Percentiles rank a stretch among this genome's conserved stretches.
Conservation (phyloP, 192 early-diverging fungal genomes). For the Backusella tarrabulga region DNA sequence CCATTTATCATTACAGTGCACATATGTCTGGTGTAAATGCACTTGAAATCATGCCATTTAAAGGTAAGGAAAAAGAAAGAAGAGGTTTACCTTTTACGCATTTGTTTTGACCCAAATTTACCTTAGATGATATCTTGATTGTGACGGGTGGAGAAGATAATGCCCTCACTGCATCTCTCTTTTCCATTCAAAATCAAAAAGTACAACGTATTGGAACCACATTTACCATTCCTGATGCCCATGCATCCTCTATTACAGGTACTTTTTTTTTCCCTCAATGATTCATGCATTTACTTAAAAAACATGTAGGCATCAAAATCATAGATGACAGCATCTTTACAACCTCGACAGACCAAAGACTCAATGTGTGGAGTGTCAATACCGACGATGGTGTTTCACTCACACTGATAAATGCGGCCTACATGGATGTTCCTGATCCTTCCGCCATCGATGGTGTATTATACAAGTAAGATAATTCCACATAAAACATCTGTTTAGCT, state of each 20-base stretch:
- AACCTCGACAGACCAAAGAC: constrained; percentile 68
- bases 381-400: constrained; percentile 8
- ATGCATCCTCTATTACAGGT: constrained; percentile 76
- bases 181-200: background rate
- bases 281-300: background rate
- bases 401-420: constrained; percentile 40
- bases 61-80: constrained; percentile 8
- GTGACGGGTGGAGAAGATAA: constrained; percentile 84
- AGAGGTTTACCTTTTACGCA: background rate
- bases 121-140: constrained; percentile 31
- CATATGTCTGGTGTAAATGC: constrained; percentile 76
- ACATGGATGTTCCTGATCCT: constrained; percentile 66
- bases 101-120: too few species aligned
- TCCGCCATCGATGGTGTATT: constrained; percentile 50
- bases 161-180: constrained; percentile 36
- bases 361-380: constrained; percentile 55
- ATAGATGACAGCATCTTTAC: constrained; percentile 41
- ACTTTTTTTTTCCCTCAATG: background rate
- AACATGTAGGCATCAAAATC: constrained; percentile 39
- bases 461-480: constrained; percentile 4
- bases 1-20: constrained; percentile 30
- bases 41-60: constrained; percentile 40
- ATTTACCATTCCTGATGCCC: constrained; percentile 40
- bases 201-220: constrained; percentile 4
- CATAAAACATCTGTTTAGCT: background rate